Conservation (phyloP, 768 basidiomycete genomes). For the Lactarius tabidus region DNA sequence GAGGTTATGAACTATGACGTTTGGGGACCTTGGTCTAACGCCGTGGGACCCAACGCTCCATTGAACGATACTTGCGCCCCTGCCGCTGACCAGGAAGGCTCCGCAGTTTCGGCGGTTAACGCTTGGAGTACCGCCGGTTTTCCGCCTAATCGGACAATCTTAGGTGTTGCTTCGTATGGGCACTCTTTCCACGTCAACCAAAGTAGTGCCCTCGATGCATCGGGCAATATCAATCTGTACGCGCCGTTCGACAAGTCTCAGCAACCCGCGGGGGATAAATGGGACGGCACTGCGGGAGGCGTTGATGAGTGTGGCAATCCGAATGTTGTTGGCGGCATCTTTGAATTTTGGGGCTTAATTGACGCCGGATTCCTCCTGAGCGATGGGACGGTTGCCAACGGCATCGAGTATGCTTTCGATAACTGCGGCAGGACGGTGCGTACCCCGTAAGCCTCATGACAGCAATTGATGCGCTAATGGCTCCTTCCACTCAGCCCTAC, state of each 20-base stretch:
- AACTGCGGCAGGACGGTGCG: conserved; percentile 69
- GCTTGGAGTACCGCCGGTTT: conserved; percentile 21
- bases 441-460: conserved; percentile 24
- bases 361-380: conserved; percentile 8
- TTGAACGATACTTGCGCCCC: conserved; percentile 22
- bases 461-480: background rate
- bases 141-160: conserved; percentile 54
- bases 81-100: background rate
- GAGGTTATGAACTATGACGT: conserved; percentile 26
- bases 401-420: conserved; percentile 54
- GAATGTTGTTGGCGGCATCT: conserved; percentile 15
- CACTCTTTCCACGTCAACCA: conserved; percentile 57
- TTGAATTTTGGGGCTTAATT: conserved; percentile 22
- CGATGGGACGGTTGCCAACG: conserved; percentile 26
- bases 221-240: conserved; percentile 41
- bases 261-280: conserved; percentile 42
- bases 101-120: conserved; percentile 17
- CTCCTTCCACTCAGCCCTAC: conserved; percentile 47
- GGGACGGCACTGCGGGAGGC: conserved; percentile 29
- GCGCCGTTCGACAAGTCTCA: conserved; percentile 46
- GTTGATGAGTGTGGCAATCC: conserved; percentile 37
- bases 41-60: conserved; percentile 23
- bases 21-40: conserved; percentile 13
- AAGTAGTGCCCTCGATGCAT: conserved; percentile 36
- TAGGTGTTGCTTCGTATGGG: conserved; percentile 84